phyloP scores from a whole-genome alignment of 805 yeast species.

The Candida mattraensis region DNA sequence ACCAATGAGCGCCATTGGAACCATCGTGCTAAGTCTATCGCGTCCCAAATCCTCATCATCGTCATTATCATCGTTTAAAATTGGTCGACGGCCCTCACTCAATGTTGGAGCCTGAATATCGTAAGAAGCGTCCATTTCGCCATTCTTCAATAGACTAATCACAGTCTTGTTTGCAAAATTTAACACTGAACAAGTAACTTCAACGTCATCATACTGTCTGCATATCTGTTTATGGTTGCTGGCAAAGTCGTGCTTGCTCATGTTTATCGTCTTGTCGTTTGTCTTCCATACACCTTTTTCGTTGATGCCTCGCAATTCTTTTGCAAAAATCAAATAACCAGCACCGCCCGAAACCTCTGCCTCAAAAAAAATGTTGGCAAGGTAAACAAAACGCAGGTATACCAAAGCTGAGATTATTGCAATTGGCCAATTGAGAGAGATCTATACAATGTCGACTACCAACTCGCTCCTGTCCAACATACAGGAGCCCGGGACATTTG shows the following conservation, averaged over 20 bases:
- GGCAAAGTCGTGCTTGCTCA: conserved; percentile 9
- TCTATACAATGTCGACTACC: too few relatives aligned
- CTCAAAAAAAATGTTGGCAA: too few relatives aligned
- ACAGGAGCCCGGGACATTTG: conserved; percentile 11
- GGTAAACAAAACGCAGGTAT: too few relatives aligned
- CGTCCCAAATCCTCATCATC: too few relatives aligned
- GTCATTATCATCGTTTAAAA: too few relatives aligned
- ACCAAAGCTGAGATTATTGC: too few relatives aligned
- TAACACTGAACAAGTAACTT: conserved; percentile 25
- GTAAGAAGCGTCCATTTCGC: conserved; percentile 48
- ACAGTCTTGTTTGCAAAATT: conserved; percentile 42
- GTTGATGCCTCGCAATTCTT: too few relatives aligned
- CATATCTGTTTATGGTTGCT: conserved; percentile 13
- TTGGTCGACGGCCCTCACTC: conserved; percentile 18
- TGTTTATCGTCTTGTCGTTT: neutral
- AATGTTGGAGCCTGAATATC: conserved; percentile 37
- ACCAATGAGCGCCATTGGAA: conserved; percentile 41
- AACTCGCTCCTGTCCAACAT: conserved; percentile 13
- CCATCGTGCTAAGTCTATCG: conserved; percentile 1
- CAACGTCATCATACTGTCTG: conserved; percentile 6
- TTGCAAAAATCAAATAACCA: too few relatives aligned
- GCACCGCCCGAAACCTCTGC: too few relatives aligned
- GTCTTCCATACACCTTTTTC: neutral
- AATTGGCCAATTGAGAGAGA: too few relatives aligned
- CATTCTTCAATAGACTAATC: conserved; percentile 41